These are phyloP conservation scores for Sphagnum contortum DNA, from an alignment of 225 moss, liverwort and hornwort species.

Conservation along the genomic window DNA sequence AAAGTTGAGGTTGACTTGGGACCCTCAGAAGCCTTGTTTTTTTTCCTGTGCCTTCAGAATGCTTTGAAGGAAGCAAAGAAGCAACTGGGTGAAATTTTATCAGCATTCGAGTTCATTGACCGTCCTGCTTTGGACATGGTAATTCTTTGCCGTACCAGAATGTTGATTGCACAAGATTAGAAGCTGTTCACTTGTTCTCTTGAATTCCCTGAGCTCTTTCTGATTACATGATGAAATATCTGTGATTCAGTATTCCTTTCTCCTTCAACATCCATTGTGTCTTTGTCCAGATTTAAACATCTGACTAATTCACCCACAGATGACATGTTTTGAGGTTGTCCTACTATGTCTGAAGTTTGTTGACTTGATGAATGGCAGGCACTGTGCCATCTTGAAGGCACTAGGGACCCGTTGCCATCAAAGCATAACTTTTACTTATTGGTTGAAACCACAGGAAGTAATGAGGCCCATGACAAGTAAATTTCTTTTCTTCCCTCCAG, in stretches of 20 bases:
- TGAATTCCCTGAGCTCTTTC: neutral
- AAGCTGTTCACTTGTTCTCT: neutral
- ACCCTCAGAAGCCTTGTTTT: neutral
- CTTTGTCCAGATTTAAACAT: too few species aligned
- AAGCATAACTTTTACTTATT: constrained; percentile 66
- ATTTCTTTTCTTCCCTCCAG: neutral
- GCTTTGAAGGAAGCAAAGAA: constrained; percentile 65
- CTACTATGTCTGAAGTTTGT: neutral
- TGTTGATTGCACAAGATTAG: neutral
- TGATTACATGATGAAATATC: too few species aligned
- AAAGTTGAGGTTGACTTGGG: neutral
- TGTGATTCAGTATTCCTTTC: too few species aligned
- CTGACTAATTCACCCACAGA: neutral
- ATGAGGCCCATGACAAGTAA: constrained; percentile 85
- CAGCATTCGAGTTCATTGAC: constrained; percentile 96
- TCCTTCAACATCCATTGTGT: too few species aligned
- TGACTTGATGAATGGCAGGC: constrained; percentile 30
- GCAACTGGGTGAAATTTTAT: constrained; percentile 87
- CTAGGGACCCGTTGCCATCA: constrained; percentile 82
- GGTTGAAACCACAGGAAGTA: constrained; percentile 93
- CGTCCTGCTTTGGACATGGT: constrained; percentile 72
- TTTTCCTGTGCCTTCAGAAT: constrained; percentile 32
- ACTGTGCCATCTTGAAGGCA: constrained; percentile 67
- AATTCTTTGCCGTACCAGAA: neutral
- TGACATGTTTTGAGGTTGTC: neutral